Conservation (phyloP, 2,329 filamentous ascomycete species). For the Tolypocladium guangdongense region DNA sequence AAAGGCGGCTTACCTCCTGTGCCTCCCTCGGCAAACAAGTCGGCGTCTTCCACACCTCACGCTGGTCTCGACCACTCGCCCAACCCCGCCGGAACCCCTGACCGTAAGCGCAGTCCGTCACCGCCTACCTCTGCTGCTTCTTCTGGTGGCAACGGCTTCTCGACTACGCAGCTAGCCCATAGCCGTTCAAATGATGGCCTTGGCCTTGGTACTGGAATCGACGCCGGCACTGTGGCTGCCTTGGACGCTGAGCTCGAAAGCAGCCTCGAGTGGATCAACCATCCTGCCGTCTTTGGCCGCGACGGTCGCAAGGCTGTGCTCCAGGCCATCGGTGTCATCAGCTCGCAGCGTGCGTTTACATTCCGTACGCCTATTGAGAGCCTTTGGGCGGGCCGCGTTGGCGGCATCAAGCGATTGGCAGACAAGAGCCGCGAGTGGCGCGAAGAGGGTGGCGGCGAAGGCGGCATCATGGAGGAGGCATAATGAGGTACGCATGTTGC, state of each 20-base stretch:
- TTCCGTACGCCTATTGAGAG: slow-evolving; percentile 84
- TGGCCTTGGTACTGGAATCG: slow-evolving; percentile 63
- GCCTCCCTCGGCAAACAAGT: slow-evolving; percentile 44
- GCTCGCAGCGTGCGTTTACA: slow-evolving; percentile 85
- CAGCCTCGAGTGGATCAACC: slow-evolving; percentile 92
- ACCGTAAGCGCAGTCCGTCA: slow-evolving; percentile 44
- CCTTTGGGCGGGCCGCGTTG: slow-evolving; percentile 76
- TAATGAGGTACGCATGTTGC: slow-evolving; percentile 18
- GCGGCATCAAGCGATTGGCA: slow-evolving; percentile 70
- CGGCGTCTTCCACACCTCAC: slow-evolving; percentile 38
- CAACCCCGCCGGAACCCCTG: slow-evolving; percentile 34
- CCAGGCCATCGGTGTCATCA: slow-evolving; percentile 93
- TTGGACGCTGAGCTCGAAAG: slow-evolving; percentile 86
- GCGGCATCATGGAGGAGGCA: slow-evolving; percentile 49
- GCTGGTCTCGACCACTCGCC: slow-evolving; percentile 32
- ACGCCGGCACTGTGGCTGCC: slow-evolving; percentile 68
- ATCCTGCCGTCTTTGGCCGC: slow-evolving; percentile 86
- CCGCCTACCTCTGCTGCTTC: slow-evolving; percentile 39
- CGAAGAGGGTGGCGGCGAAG: slow-evolving; percentile 69
- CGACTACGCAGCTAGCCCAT: slow-evolving; percentile 33
- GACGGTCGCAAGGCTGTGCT: slow-evolving; percentile 93
- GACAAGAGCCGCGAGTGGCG: slow-evolving; percentile 86
- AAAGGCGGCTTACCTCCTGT: slow-evolving; percentile 91
- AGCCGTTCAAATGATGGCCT: slow-evolving; percentile 47
- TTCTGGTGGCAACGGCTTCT: slow-evolving; percentile 27